Base-by-base conservation (phyloP, 768 basidiomycete species). In the Sarcomyxa edulis region DNA sequence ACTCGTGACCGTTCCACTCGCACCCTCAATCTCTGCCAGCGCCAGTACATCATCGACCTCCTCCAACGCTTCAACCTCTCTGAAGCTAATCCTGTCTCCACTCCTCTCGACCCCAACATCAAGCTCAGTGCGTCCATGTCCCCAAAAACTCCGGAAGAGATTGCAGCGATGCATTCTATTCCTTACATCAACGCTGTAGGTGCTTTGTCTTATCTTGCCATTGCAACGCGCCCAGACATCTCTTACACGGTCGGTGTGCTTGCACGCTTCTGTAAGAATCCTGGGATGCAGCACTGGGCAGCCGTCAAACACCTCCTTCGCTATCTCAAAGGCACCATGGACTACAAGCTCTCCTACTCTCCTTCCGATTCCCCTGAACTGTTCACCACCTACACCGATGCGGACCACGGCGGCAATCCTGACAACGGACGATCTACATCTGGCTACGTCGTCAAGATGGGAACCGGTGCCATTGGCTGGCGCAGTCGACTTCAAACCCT, bases 381-480 rank as follows among this genome's bases (percentile, higher is more conserved):
- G 6, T 51, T 58, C 45, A 27, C 24, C 20, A 35, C 48, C 6
- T 61, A 46, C 48, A 43, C 49, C 11, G 59, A 65, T 43, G 45
- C 61, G 1, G 51, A 56, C 40, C 51, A 51, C 37, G 58, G 37
- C 22, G 58, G 59, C 1, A 50, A 46, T 45, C 37, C 42, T 4
- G 60, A 66, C 40, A 52, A 57, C 26, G 53, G 56, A 16, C 52
- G 51, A 21, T 68, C 64, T 0, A 66, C 58, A 22, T 49, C 55
- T 19, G 67, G 69, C 2, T 67, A 58, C 46, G 29, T 62, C 9
- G 51, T 69, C 47, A 55, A 48, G 27, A 50, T 69, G 28, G 61
- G 48, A 7, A 49, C 47, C 4, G 65, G 62, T 7, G 53, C 60
- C 1, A 50, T 74, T 12, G 50, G 42, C 15, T 73, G 69, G 69